Evolutionary conservation across 345 rosid genomes (phyloP).

Genomic region (Syzygium aqueum): DNA sequence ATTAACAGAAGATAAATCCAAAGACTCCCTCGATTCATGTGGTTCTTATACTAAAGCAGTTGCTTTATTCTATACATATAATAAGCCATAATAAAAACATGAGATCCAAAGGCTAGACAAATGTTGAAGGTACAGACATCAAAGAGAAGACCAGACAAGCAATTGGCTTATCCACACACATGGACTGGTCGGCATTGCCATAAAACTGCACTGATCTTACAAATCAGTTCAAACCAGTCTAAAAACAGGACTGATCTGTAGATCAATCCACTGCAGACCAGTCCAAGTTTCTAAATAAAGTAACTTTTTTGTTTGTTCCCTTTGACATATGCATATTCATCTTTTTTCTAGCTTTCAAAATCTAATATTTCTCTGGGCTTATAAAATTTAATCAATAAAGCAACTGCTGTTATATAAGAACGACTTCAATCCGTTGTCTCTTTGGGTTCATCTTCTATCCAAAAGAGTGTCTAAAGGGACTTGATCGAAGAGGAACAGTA

Average conservation of each 20-base stretch:
- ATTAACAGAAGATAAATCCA: neutral
- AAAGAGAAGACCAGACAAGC: neutral
- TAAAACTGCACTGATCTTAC: neutral
- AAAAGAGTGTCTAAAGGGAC: neutral
- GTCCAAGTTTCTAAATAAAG: neutral
- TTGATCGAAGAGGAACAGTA: neutral
- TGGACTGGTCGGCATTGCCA: neutral
- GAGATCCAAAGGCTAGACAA: neutral
- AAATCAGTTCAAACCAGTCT: neutral
- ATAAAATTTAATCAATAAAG: neutral
- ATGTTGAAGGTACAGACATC: neutral
- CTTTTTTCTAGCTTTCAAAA: neutral
- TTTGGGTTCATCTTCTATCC: neutral
- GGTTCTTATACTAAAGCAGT: neutral
- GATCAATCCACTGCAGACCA: neutral
- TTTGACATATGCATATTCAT: neutral
- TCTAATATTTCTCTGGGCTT: neutral
- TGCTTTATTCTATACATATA: neutral
- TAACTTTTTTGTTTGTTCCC: neutral
- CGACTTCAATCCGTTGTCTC: neutral
- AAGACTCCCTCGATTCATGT: neutral
- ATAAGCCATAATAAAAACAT: neutral
- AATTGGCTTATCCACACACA: neutral
- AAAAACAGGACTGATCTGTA: neutral
- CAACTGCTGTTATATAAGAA: neutral